These are phyloP conservation scores for Aspergillus fischeri DNA, from an alignment of 2,329 filamentous ascomycete species.

Conservation along the genomic window DNA sequence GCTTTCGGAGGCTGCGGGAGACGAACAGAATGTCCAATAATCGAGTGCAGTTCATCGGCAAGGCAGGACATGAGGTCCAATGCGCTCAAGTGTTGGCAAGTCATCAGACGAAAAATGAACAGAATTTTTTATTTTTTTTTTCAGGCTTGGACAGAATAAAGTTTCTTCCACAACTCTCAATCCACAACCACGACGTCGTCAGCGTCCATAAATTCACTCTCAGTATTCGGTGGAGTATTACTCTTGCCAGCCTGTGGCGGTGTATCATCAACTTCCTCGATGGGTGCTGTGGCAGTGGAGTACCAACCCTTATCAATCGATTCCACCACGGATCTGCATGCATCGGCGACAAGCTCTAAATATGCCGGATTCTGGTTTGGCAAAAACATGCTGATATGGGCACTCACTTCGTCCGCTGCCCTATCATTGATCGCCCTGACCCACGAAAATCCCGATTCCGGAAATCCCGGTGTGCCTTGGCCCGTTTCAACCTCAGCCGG, in stretches of 20 bases:
- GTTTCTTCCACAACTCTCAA: slow-evolving; percentile 6
- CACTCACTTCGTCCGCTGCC: slow-evolving; percentile 71
- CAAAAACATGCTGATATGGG: slow-evolving; percentile 61
- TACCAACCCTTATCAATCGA: slow-evolving; percentile 42
- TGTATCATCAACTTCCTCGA: slow-evolving; percentile 16
- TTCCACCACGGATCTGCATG: slow-evolving; percentile 34
- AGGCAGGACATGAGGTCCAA: not conserved
- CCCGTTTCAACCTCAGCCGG: slow-evolving; percentile 51
- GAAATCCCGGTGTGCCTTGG: slow-evolving; percentile 16
- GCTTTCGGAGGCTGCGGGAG: not conserved
- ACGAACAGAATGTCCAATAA: not conserved
- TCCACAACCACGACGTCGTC: slow-evolving; percentile 36
- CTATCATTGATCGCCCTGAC: slow-evolving; percentile 71
- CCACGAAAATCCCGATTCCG: slow-evolving; percentile 54
- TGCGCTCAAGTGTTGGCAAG: not conserved
- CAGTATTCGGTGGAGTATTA: slow-evolving; percentile 8
- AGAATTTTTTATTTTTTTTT: not conserved
- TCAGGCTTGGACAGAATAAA: not conserved
- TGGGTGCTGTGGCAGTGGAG: slow-evolving; percentile 22
- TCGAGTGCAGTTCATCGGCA: not conserved
- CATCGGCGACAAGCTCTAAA: slow-evolving; percentile 34
- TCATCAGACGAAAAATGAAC: not conserved
- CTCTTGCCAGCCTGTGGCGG: slow-evolving; percentile 12
- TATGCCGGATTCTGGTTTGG: slow-evolving; percentile 44
- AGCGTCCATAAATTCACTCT: slow-evolving; percentile 27